A percentile compares a stretch with the other conserved stretches of the same genome.
Evolutionary conservation across 345 rosid species (phyloP).

Genomic region (Syzygium aqueum): DNA sequence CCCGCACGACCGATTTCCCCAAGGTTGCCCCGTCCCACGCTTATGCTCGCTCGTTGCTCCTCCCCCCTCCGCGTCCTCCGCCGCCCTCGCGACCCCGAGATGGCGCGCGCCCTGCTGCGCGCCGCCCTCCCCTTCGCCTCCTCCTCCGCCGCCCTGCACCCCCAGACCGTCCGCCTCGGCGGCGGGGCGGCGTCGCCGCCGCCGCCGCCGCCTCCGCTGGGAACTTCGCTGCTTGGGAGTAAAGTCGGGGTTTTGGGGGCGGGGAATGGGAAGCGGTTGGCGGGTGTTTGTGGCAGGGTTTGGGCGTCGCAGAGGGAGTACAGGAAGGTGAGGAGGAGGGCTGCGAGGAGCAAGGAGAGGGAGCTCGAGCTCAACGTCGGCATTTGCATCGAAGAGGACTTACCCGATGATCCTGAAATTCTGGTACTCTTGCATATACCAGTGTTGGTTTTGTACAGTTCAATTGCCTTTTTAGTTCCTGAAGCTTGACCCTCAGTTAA

Average conservation of each 20-base stretch:
- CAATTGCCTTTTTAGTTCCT: neutral
- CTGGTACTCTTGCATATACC: constrained; percentile 25
- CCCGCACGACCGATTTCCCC: neutral
- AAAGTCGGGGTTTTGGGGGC: constrained; percentile 25
- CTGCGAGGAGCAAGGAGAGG: constrained; percentile 37
- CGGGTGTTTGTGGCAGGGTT: constrained; percentile 9
- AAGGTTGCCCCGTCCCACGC: neutral
- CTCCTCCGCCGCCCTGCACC: constrained; percentile 2
- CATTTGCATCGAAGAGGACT: constrained; percentile 74
- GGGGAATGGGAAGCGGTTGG: constrained; percentile 13
- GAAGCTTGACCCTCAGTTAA: neutral
- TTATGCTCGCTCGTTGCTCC: neutral
- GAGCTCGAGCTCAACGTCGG: constrained; percentile 69
- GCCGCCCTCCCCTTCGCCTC: constrained; percentile 24
- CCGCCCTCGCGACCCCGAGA: constrained; percentile 35
- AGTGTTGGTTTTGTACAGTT: neutral
- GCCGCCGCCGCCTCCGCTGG: neutral
- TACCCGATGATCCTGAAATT: constrained; percentile 84
- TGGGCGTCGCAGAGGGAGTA: constrained; percentile 53
- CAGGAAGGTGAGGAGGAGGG: constrained; percentile 46
- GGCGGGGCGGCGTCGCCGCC: neutral
- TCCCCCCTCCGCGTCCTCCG: constrained; percentile 28
- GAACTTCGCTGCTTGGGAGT: constrained; percentile 13
- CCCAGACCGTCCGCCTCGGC: constrained; percentile 3
- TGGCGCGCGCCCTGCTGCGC: constrained; percentile 53